A percentile compares a stretch with the other conserved stretches of the same genome.
phyloP scores from a whole-genome alignment of 2,329 filamentous ascomycete genomes.

The Graphilbum fragrans region DNA sequence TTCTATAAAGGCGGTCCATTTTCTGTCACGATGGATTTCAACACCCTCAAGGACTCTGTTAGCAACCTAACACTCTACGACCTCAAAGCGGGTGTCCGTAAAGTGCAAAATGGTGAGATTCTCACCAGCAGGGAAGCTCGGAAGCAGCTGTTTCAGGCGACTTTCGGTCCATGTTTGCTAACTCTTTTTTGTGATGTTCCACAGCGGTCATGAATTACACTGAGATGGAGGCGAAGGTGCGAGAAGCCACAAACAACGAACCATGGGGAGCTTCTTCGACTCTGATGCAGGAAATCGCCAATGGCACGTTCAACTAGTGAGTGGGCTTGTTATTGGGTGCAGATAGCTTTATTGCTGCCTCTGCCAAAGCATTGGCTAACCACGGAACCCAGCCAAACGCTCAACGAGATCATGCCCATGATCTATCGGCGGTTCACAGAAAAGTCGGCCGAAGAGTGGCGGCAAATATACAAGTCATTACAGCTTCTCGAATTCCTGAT shows the following conservation, averaged over 20 bases:
- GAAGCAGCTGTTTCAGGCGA: background rate
- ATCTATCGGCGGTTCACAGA: constrained; percentile 99
- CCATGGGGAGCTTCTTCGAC: constrained; percentile 83
- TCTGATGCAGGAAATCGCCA: constrained; percentile 95
- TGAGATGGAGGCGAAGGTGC: constrained; percentile 56
- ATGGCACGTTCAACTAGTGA: constrained; percentile 96
- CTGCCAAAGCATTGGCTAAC: background rate
- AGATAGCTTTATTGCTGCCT: background rate
- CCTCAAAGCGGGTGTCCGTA: constrained; percentile 85
- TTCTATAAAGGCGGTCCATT: background rate
- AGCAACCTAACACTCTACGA: constrained; percentile 90
- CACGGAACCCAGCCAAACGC: constrained; percentile 60
- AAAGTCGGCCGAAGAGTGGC: constrained; percentile 96
- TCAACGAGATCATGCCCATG: constrained; percentile 99
- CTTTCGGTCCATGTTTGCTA: background rate
- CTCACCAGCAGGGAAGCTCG: background rate
- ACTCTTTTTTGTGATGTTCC: background rate
- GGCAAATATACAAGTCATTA: constrained; percentile 97
- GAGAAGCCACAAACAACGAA: constrained; percentile 98
- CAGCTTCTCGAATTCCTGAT: constrained; percentile 91
- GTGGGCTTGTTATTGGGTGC: constrained; percentile 19
- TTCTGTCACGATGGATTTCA: constrained; percentile 61
- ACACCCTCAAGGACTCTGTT: constrained; percentile 73
- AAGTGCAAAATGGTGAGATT: constrained; percentile 83
- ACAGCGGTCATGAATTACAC: constrained; percentile 96